These are phyloP conservation scores for Butyriboletus loyo DNA, from an alignment of 768 basidiomycete genomes.

Conservation along the genomic window DNA sequence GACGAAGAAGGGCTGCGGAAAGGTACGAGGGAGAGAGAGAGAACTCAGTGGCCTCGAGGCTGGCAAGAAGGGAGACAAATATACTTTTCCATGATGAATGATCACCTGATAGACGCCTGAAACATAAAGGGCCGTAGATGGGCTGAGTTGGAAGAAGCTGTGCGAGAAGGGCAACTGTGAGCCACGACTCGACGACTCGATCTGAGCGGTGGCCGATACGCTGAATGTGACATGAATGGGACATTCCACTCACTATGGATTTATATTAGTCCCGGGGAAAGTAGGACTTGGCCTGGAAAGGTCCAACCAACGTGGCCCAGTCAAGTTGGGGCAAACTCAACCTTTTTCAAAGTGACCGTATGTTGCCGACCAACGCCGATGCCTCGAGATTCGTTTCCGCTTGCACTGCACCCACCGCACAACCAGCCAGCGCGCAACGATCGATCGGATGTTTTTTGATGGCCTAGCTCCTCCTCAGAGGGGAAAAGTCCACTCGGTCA, in stretches of 20 bases:
- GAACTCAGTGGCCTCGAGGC: conserved; percentile 17
- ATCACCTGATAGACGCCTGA: conserved; percentile 14
- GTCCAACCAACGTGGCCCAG: conserved; percentile 9
- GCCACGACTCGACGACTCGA: background rate
- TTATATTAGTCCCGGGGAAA: conserved; percentile 14
- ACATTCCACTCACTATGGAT: background rate
- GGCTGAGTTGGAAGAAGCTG: background rate
- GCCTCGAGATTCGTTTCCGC: conserved; percentile 28
- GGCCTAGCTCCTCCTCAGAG: conserved; percentile 5
- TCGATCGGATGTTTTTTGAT: conserved; percentile 11
- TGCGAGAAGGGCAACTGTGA: conserved; percentile 1
- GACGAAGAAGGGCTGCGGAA: conserved; percentile 11
- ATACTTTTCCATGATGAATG: conserved; percentile 4
- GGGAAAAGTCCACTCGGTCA: background rate
- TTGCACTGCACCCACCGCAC: conserved; percentile 3
- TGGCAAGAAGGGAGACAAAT: conserved; percentile 4
- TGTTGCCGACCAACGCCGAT: conserved; percentile 15
- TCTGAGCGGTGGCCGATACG: conserved; percentile 2
- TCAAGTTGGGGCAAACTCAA: conserved; percentile 9
- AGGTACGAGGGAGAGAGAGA: conserved; percentile 8
- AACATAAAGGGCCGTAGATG: conserved; percentile 1
- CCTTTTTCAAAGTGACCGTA: conserved; percentile 9
- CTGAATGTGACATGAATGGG: conserved; percentile 8
- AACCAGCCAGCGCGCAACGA: conserved; percentile 3
- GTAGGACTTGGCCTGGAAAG: conserved; percentile 5